A percentile compares a stretch with the other conserved stretches of the same genome.
Conservation (phyloP, 805 yeast species). For the Priceomyces melissophilus region DNA sequence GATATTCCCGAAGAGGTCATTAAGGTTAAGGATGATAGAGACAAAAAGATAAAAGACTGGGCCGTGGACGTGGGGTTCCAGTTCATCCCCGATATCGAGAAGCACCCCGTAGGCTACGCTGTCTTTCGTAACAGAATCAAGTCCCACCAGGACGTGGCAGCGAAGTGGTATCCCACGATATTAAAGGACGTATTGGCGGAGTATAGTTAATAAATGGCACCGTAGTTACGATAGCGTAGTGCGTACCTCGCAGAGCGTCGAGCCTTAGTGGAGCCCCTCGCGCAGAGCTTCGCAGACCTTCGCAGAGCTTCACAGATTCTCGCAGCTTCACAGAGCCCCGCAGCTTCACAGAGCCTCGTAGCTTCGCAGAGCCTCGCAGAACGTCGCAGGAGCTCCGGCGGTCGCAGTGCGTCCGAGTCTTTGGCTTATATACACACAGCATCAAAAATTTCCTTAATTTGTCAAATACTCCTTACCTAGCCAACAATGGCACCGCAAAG, state of each 20-base stretch:
- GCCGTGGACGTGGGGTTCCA: slow-evolving; percentile 39
- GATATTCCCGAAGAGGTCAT: slow-evolving; percentile 27
- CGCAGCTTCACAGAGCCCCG: no score
- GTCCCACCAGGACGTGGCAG: slow-evolving; percentile 43
- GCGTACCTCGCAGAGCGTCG: no score
- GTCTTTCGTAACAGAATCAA: slow-evolving; percentile 45
- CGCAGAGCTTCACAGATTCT: no score
- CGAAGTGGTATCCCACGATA: slow-evolving; percentile 40
- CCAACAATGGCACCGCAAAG: slow-evolving; percentile 10
- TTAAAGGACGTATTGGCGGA: slow-evolving; percentile 30
- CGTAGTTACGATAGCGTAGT: no score
- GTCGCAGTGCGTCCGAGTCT: no score
- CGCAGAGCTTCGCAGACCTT: no score
- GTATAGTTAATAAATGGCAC: slow-evolving; percentile 12
- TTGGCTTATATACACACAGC: neutral
- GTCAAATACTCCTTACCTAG: neutral
- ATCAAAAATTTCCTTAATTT: neutral
- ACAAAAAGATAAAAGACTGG: slow-evolving; percentile 31
- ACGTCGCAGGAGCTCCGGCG: no score
- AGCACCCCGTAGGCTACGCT: slow-evolving; percentile 45
- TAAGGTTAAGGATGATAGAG: slow-evolving; percentile 31
- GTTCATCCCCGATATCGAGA: slow-evolving; percentile 31
- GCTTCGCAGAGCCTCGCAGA: no score
- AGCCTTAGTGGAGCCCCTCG: no score
- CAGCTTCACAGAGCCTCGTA: no score